Evolutionary conservation across 148 eudicot species (phyloP), one percentile per base, ranked within the genome.

Genomic region (Rheum nobile): DNA sequence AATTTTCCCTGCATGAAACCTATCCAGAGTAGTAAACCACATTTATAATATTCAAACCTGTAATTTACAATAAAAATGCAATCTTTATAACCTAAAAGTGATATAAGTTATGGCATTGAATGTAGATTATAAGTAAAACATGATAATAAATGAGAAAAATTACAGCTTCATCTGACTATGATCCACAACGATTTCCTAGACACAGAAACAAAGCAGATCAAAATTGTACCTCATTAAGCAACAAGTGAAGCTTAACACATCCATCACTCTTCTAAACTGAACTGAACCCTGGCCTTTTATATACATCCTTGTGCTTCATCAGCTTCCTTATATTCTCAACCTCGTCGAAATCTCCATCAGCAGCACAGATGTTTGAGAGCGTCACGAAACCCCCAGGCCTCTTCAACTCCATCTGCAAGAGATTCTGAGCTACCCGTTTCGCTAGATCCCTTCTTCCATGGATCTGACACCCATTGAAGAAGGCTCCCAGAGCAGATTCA

Each of bases 401-500:
- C 75, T 81, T 81, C 34, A 74, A 72, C 19, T 79, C 84, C 70
- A 74, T 72, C 46, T 48, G 71, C 70, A 68, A 52, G 38, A 82
- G 73, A 69, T 65, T 43, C 52, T 83, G 55, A 28, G 78, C 84
- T 34, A 86, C 71, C 67, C 73, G 69, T 76, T 83, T 77, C 21
- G 92, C 96, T 38, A 90, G 81, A 77, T 90, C 90, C 76, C 74
- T 83, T 86, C 89, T 85, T 76, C 82, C 83, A 71, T 88, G 88
- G 50, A 88, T 78, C 73, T 52, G 82, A 61, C 91, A 90, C 22
- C 90, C 92, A 73, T 81, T 85, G 47, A 86, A 84, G 82, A 88
- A 86, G 71, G 96, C 89, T 37, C 90, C 91, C 12, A 80, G 16
- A 32, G 77, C 79, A 3, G 90, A 86, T 17, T 82, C 86, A 4